Percentiles rank a stretch among this genome's conserved stretches.
These are phyloP conservation scores for Fusarium miscanthi DNA, from an alignment of 2,329 filamentous ascomycete genomes.

Conservation along the genomic window DNA sequence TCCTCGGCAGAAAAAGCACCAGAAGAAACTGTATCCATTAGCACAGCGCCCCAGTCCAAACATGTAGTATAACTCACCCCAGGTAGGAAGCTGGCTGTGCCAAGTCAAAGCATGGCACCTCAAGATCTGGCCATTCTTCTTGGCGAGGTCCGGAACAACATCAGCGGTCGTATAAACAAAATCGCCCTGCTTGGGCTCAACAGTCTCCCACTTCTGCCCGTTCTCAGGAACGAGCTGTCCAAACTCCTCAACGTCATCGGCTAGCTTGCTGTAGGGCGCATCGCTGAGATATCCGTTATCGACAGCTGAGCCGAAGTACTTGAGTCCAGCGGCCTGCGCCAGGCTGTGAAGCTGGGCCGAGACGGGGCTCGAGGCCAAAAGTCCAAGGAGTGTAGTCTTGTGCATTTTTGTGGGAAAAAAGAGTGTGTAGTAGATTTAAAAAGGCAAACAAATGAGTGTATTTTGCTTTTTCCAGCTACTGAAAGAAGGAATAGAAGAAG, in stretches of 20 bases:
- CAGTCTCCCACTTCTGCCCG: constrained; percentile 71
- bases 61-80: constrained; percentile 29
- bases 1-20: constrained; percentile 66
- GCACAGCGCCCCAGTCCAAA: neutral
- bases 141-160: constrained; percentile 60
- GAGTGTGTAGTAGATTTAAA: constrained; percentile 5
- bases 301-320: constrained; percentile 74
- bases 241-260: constrained; percentile 67
- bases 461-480: constrained; percentile 5
- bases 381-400: constrained; percentile 38
- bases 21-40: constrained; percentile 32
- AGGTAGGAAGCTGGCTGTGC: constrained; percentile 53
- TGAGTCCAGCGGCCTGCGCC: constrained; percentile 65
- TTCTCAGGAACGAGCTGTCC: constrained; percentile 74
- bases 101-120: constrained; percentile 72
- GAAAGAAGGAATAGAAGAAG: constrained; percentile 7
- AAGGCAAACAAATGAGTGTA: constrained; percentile 16
- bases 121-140: constrained; percentile 61
- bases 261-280: constrained; percentile 64
- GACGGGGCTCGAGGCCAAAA: constrained; percentile 42
- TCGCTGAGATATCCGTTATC: constrained; percentile 68
- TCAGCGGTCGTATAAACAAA: constrained; percentile 72
- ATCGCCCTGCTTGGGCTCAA: constrained; percentile 64
- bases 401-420: constrained; percentile 32
- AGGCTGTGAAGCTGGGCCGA: constrained; percentile 60